phyloP scores from a whole-genome alignment of 2,329 filamentous ascomycete genomes.

The Fusarium sp. region DNA sequence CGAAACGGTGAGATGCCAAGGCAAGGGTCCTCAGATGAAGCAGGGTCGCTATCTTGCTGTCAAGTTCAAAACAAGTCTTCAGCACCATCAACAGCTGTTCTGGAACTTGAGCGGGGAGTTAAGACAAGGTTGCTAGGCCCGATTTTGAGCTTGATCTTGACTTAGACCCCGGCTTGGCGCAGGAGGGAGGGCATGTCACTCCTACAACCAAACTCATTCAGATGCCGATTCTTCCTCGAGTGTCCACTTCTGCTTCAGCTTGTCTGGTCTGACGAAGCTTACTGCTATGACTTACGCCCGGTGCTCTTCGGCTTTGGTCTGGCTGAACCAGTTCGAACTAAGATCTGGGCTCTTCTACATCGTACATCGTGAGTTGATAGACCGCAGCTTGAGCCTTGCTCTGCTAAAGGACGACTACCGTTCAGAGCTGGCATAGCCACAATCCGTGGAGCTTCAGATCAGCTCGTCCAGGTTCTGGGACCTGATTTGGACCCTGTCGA shows the following conservation, averaged over 20 bases:
- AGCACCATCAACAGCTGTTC: slow-evolving; percentile 24
- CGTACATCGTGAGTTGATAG: not conserved
- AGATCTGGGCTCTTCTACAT: slow-evolving; percentile 5
- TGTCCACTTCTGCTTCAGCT: slow-evolving; percentile 6
- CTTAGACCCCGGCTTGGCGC: slow-evolving; percentile 38
- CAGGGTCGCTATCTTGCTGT: slow-evolving; percentile 18
- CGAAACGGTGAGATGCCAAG: slow-evolving; percentile 20
- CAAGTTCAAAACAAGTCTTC: not conserved
- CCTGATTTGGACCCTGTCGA: slow-evolving; percentile 45
- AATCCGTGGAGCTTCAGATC: slow-evolving; percentile 31
- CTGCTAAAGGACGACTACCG: too few relatives aligned
- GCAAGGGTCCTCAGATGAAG: slow-evolving; percentile 35
- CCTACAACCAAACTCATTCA: slow-evolving; percentile 15
- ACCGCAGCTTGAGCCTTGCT: slow-evolving; percentile 22
- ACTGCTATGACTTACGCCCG: slow-evolving; percentile 3
- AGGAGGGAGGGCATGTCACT: slow-evolving; percentile 28
- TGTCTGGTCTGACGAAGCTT: slow-evolving; percentile 9
- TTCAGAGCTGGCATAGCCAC: slow-evolving; percentile 37
- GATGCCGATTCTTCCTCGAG: slow-evolving; percentile 22
- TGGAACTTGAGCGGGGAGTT: slow-evolving; percentile 34
- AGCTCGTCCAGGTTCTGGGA: slow-evolving; percentile 45
- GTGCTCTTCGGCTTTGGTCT: not conserved
- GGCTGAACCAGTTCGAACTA: not conserved
- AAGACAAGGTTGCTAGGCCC: slow-evolving; percentile 33
- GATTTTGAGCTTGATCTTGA: slow-evolving; percentile 29